These are phyloP conservation scores for Coemansia asiatica DNA, from an alignment of 192 early-diverging fungal genomes.

Conservation along the genomic window DNA sequence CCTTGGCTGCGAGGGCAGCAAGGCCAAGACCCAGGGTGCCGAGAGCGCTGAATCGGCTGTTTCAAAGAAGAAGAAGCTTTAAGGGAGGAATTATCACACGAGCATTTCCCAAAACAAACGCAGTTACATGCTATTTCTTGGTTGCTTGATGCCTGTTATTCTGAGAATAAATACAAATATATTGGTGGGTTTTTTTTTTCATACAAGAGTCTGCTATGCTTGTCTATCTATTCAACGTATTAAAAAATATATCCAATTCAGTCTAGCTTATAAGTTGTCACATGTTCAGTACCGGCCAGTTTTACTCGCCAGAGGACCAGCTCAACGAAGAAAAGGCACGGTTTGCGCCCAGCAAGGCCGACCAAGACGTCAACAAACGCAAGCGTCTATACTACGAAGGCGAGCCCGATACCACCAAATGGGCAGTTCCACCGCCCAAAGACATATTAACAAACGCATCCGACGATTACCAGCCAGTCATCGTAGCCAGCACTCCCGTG, in stretches of 20 bases:
- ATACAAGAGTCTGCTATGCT: too few relatives aligned
- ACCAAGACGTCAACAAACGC: slow-evolving; percentile 11
- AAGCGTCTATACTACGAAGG: slow-evolving; percentile 38
- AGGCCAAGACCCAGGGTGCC: slow-evolving; percentile 4
- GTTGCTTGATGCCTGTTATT: too few relatives aligned
- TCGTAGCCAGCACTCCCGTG: background rate
- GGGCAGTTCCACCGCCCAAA: slow-evolving; percentile 36
- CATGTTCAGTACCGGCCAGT: slow-evolving; percentile 2
- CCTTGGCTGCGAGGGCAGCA: slow-evolving; percentile 49
- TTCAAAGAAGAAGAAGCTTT: slow-evolving; percentile 37
- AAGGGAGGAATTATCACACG: background rate
- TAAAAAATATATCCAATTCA: background rate
- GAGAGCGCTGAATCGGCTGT: slow-evolving; percentile 1
- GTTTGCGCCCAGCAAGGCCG: slow-evolving; percentile 2
- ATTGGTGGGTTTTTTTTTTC: too few relatives aligned
- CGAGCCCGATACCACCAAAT: slow-evolving; percentile 45
- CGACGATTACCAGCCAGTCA: background rate
- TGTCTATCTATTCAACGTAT: too few relatives aligned
- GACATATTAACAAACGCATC: slow-evolving; percentile 18
- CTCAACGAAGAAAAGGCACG: slow-evolving; percentile 18
- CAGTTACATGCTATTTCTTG: background rate
- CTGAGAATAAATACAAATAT: too few relatives aligned
- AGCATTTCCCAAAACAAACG: slow-evolving; percentile 6
- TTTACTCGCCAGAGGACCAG: slow-evolving; percentile 43
- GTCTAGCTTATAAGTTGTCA: background rate